Evolutionary conservation across 164 flowering plant species (phyloP), one percentile per base, ranked within the genome.

Genomic region (Nymphaea thermarum): DNA sequence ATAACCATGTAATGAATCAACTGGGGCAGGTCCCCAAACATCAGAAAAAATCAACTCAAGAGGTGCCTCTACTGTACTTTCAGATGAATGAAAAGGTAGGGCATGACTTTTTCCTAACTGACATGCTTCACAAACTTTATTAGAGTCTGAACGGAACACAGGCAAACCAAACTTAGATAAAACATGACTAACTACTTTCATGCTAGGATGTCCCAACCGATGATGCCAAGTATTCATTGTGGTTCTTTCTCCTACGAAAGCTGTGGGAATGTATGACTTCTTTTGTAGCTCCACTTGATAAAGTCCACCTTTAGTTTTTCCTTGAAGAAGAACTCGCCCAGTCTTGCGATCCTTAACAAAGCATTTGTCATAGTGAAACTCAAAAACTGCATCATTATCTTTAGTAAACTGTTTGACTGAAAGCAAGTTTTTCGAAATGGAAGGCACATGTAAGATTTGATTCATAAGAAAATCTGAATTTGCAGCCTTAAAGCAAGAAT

Each of bases 121-220:
- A 2, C 64, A 62, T 62, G 64, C 25, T 62, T 62, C 64, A 62
- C 64, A 62, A 17, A 62, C n/a, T 11, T 55, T 55, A 55, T 55
- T 8, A 16, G 16, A 16, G 16, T 8, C 60, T 8, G 1, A n/a
- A n/a, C n/a, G n/a, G n/a, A n/a, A n/a, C n/a, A n/a, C n/a, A n/a
- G 60, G 10, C 10, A 55, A 55, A 8, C 16, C 16, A 55, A 8
- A 8, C 16, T 55, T 16, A 55, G 16, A 55, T 8, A 55, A 8
- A 8, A 55, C 2, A 8, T 16, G 10, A 10, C 60, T 55, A 55
- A 55, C 60, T 55, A 16, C 1, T 10, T 16, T 10, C 16, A 55
- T 55, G 10, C 12, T 1, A 1, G 60, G 16, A 55, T 55, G 10
- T 10, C 60, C 60, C 60, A 55, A 16, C 16, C 60, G 60, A 55